phyloP scores from a whole-genome alignment of 768 basidiomycete genomes.

The Podaxis pistillaris region DNA sequence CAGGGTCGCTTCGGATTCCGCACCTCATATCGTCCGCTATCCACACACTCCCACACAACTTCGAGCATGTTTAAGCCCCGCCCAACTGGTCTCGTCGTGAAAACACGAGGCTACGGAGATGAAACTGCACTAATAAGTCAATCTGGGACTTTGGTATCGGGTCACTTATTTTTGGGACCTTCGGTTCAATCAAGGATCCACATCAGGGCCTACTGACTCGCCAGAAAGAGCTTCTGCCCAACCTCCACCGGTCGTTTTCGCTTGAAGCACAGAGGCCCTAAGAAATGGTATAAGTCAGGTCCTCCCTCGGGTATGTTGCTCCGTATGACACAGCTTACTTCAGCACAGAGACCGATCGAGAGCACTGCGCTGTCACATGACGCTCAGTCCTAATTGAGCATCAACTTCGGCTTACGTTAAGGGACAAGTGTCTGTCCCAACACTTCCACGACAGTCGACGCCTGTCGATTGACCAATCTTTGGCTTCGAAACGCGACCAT shows the following conservation, averaged over 20 bases:
- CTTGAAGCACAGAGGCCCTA: not conserved
- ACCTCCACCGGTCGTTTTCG: not conserved
- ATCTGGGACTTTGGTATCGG: not conserved
- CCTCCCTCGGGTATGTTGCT: too few relatives aligned
- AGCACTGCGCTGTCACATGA: too few relatives aligned
- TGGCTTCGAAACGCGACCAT: too few relatives aligned
- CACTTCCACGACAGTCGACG: too few relatives aligned
- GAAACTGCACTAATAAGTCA: conserved; percentile 3
- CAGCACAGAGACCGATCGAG: too few relatives aligned
- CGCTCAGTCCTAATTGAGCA: too few relatives aligned
- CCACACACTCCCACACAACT: not conserved
- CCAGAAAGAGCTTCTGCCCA: not conserved
- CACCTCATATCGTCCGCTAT: not conserved
- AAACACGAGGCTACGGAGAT: conserved; percentile 13
- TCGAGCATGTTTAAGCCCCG: not conserved
- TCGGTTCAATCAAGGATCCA: conserved; percentile 5
- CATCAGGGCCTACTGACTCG: not conserved
- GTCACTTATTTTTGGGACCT: conserved; percentile 3
- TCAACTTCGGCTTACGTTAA: too few relatives aligned
- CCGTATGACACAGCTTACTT: too few relatives aligned
- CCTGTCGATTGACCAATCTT: too few relatives aligned
- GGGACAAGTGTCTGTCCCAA: too few relatives aligned
- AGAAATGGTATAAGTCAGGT: too few relatives aligned
- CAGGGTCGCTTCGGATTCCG: conserved; percentile 8
- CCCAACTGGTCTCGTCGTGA: not conserved